phyloP scores from a whole-genome alignment of 2,329 filamentous ascomycete species.

The Plectosphaerella sp. region DNA sequence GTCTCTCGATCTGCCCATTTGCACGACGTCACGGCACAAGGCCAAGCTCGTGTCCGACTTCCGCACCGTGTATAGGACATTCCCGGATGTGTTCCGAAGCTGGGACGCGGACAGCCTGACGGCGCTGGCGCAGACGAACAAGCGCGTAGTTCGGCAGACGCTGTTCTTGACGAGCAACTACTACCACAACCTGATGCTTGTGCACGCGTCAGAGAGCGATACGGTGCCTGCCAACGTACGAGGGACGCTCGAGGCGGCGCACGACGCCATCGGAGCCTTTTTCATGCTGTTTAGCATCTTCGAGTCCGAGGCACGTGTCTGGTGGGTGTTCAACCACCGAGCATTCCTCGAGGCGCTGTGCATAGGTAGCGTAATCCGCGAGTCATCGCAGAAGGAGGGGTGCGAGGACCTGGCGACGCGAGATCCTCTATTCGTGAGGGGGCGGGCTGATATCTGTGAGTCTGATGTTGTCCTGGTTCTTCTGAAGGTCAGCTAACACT shows the following conservation, averaged over 20 bases:
- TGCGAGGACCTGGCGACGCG: conserved; percentile 40
- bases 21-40: conserved; percentile 63
- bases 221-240: conserved; percentile 62
- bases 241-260: conserved; percentile 68
- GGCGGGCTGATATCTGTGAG: conserved; percentile 57
- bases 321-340: conserved; percentile 82
- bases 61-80: conserved; percentile 66
- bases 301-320: conserved; percentile 68
- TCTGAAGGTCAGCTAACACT: not conserved
- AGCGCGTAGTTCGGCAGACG: conserved; percentile 67
- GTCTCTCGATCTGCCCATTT: conserved; percentile 69
- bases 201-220: conserved; percentile 66
- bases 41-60: conserved; percentile 67
- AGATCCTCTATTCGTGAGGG: conserved; percentile 57
- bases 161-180: conserved; percentile 79
- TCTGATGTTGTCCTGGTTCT: conserved; percentile 8
- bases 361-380: conserved; percentile 56
- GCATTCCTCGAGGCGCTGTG: conserved; percentile 73
- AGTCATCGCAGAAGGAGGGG: conserved; percentile 40
- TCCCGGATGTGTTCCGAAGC: conserved; percentile 65
- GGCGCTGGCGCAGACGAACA: conserved; percentile 52
- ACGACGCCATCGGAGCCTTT: conserved; percentile 70
- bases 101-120: conserved; percentile 60
- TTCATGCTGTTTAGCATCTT: conserved; percentile 69
- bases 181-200: conserved; percentile 76